Evolutionary conservation across 1,284 basidiomycete species (phyloP).

Genomic region (Mycena sp.): DNA sequence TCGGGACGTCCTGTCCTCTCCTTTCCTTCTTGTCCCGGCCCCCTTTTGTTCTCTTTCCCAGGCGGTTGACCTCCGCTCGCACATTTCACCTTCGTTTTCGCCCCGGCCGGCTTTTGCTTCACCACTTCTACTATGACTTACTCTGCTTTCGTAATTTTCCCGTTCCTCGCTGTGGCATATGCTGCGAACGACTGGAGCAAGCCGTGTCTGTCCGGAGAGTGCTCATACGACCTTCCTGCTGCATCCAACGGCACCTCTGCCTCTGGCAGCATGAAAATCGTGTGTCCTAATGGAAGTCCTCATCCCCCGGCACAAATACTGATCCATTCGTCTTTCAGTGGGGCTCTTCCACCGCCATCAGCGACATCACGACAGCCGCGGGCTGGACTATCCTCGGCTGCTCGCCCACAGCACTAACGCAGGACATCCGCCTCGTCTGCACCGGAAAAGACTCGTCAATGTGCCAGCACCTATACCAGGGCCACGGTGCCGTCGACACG

Average conservation of each 20-base stretch:
- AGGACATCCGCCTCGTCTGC: conserved; percentile 49
- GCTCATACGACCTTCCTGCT: conserved; percentile 26
- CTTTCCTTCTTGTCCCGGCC: no score
- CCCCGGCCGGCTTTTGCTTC: conserved; percentile 18
- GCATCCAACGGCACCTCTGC: conserved; percentile 7
- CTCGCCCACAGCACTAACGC: conserved; percentile 37
- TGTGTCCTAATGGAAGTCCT: background rate
- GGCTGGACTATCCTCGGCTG: conserved; percentile 50
- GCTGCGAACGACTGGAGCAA: conserved; percentile 22
- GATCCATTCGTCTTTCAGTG: conserved; percentile 32
- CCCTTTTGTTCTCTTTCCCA: no score
- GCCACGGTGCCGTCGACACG: conserved; percentile 45
- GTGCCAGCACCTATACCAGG: conserved; percentile 48
- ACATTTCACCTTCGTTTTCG: background rate
- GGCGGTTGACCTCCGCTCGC: no score
- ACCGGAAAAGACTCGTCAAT: conserved; percentile 28
- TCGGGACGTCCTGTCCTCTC: no score
- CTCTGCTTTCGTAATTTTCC: conserved; percentile 7
- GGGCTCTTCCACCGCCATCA: conserved; percentile 44
- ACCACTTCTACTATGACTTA: background rate
- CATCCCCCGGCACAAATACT: background rate
- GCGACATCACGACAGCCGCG: conserved; percentile 49
- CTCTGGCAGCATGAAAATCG: conserved; percentile 27
- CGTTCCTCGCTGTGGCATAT: background rate
- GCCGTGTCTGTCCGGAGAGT: conserved; percentile 20